These are phyloP conservation scores for Themeda triandra DNA, from an alignment of 176 grass and related monocot species.

Conservation along the genomic window DNA sequence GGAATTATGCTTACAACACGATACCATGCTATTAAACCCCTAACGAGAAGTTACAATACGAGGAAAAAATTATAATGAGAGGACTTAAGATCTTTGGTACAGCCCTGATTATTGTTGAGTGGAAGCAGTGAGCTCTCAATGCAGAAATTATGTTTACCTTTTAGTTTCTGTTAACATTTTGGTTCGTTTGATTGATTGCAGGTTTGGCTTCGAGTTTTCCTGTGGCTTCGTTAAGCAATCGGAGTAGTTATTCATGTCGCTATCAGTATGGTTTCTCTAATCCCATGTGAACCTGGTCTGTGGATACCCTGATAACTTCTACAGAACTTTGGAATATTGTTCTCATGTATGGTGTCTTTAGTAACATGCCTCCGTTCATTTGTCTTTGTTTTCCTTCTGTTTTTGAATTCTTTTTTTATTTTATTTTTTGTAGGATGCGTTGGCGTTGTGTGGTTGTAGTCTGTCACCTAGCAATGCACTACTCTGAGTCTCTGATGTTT, in stretches of 20 bases:
- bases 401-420: too few relatives aligned
- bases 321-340: neutral
- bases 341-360: neutral
- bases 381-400: too few relatives aligned
- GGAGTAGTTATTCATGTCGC: neutral
- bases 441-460: too few relatives aligned
- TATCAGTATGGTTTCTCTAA: neutral
- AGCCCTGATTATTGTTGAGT: neutral
- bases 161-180: neutral
- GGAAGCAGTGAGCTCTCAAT: neutral
- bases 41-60: neutral
- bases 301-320: neutral
- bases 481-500: too few relatives aligned
- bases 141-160: neutral
- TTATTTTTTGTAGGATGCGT: too few relatives aligned
- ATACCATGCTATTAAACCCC: neutral
- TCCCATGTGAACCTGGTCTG: neutral
- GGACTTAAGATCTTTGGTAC: neutral
- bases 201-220: slow-evolving; percentile 47
- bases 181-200: slow-evolving; percentile 5
- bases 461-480: too few relatives aligned
- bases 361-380: neutral
- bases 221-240: slow-evolving; percentile 28
- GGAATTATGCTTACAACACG: neutral
- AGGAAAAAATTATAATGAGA: neutral